Conservation (phyloP, 2,329 filamentous ascomycete species). For the Thermothelomyces thermophilus region DNA sequence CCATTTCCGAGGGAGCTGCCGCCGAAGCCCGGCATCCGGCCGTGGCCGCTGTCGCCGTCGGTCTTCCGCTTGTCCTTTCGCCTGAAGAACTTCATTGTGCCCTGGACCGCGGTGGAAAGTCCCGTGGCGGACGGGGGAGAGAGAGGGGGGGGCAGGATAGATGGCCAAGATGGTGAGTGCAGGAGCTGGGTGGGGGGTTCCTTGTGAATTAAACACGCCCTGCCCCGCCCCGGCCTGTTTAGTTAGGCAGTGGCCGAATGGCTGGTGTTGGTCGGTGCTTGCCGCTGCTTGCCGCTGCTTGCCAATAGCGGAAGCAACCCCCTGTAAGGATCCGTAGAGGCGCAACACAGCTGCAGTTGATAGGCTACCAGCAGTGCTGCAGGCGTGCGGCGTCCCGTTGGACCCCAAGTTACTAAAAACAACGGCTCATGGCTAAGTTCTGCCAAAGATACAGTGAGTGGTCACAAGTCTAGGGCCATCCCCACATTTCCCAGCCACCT, state of each 20-base stretch:
- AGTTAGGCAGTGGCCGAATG: neutral
- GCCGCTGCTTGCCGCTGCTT: neutral
- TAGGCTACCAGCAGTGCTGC: neutral
- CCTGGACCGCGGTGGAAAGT: slow-evolving; percentile 8
- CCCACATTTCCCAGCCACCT: too few relatives aligned
- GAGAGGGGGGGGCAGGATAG: neutral
- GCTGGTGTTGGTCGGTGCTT: neutral
- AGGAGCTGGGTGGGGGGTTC: slow-evolving; percentile 7
- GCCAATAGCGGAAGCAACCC: neutral
- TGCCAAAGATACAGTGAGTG: too few relatives aligned
- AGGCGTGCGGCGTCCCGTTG: too few relatives aligned
- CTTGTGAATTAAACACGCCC: neutral
- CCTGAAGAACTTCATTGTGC: slow-evolving; percentile 31
- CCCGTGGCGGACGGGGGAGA: slow-evolving; percentile 6
- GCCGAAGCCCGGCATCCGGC: slow-evolving; percentile 21
- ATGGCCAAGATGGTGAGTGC: neutral
- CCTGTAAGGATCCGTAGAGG: neutral
- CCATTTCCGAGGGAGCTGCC: neutral
- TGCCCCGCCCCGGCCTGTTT: neutral
- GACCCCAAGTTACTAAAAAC: too few relatives aligned
- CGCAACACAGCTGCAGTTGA: neutral
- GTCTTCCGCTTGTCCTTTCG: slow-evolving; percentile 31
- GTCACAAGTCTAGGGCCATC: too few relatives aligned
- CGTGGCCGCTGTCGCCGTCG: slow-evolving; percentile 13
- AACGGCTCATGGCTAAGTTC: too few relatives aligned